These are phyloP conservation scores for Cutaneotrichosporon sp. DNA, from an alignment of 1,284 basidiomycete genomes.

Conservation along the genomic window DNA sequence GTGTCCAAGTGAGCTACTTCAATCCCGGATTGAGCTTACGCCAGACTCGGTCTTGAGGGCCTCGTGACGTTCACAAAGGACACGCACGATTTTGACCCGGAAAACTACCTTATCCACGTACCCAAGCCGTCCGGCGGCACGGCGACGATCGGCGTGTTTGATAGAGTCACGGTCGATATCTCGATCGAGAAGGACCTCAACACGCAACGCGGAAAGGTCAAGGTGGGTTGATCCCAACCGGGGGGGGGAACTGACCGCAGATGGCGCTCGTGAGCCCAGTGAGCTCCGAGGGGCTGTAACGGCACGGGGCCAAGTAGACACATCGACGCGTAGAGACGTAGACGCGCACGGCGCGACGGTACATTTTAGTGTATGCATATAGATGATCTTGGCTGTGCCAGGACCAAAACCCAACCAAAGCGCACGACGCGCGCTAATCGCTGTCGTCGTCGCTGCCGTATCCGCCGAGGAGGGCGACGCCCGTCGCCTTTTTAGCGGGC, in stretches of 20 bases:
- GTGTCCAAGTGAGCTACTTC: slow-evolving; percentile 70
- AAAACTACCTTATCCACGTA: slow-evolving; percentile 78
- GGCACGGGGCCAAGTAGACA: no score
- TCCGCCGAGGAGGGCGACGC: slow-evolving; percentile 4
- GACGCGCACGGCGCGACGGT: no score
- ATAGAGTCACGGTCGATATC: slow-evolving; percentile 83
- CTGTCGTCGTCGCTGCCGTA: slow-evolving; percentile 5
- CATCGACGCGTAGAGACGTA: no score
- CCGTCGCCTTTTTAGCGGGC: slow-evolving; percentile 38
- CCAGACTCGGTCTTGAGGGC: slow-evolving; percentile 85
- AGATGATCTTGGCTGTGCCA: neutral
- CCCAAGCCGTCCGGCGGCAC: slow-evolving; percentile 51
- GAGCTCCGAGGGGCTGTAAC: slow-evolving; percentile 34
- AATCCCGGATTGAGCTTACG: neutral
- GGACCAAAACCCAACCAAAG: neutral
- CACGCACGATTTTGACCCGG: slow-evolving; percentile 74
- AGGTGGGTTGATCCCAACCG: slow-evolving; percentile 24
- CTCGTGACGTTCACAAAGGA: slow-evolving; percentile 88
- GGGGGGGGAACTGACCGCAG: slow-evolving; percentile 9
- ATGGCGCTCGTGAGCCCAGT: slow-evolving; percentile 56
- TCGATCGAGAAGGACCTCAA: slow-evolving; percentile 92
- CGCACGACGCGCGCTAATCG: neutral
- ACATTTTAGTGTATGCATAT: slow-evolving; percentile 7
- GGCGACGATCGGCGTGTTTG: slow-evolving; percentile 77
- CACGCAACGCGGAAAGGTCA: slow-evolving; percentile 86